Base-by-base conservation (phyloP, 2,329 filamentous ascomycete genomes). In the Cladosporium velox region DNA sequence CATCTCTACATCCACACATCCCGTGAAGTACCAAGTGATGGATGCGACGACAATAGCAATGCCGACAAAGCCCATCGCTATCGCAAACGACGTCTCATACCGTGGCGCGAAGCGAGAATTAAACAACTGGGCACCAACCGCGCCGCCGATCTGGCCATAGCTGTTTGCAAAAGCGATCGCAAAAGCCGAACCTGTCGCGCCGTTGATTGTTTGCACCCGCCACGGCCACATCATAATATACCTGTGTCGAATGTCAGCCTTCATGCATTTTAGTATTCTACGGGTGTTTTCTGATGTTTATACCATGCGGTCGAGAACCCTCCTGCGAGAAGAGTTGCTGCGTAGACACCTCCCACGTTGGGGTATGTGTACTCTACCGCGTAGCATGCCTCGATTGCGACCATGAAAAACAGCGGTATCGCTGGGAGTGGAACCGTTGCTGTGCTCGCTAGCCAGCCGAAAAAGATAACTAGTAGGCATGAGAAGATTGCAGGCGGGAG, bases 121-220 rank as follows among this genome's bases (percentile, higher is more conserved):
- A 70, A 82, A 81, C 7, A 77, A 74, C 38, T 73, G 65, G 5
- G 76, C 77, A 2, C 77, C 75, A 66, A 86, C 82, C 54, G 84
- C 84, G 67, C 84, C 83, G 18, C 84, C 84, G 67, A 86, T 86
- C 35, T 66, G 63, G 21, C 66, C 59, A 32, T 67, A 67, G 15
- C 49, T 63, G 30, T 66, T 64, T 1, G 57, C 52, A 44, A 67
- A 65, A 0, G 51, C 64, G 24, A 66, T 65, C 1, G 64, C 54
- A 11, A 66, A 66, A 3, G 66, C 64, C 4, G 64, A 66, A 7
- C 66, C 66, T 18, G 66, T 67, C 2, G 66, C 66, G 15, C 64
- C 52, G 38, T 38, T 47, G 32, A 58, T 65, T 1, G 66, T 67
- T 30, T 67, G 66, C 2, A 67, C 64, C 2, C 66, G 54, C 66